A percentile compares a stretch with the other conserved stretches of the same genome.
These are phyloP conservation scores for Xylaria flabelliformis DNA, from an alignment of 495 filamentous ascomycete species.

Conservation along the genomic window DNA sequence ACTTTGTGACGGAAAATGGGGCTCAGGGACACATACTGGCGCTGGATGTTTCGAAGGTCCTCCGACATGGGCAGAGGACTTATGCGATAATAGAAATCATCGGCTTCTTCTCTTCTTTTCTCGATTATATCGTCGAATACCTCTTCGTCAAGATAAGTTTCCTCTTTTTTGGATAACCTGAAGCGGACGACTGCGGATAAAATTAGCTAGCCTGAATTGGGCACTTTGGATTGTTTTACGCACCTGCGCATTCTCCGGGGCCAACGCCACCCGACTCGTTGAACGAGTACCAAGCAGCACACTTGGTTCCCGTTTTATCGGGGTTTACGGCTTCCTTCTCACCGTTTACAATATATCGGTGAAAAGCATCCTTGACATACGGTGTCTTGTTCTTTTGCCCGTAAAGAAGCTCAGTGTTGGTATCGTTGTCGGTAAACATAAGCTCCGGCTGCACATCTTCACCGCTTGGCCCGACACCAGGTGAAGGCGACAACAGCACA, in stretches of 20 bases:
- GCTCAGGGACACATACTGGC: constrained; percentile 56
- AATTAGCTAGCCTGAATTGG: constrained; percentile 25
- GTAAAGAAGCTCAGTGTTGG: constrained; percentile 80
- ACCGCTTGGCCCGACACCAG: constrained; percentile 75
- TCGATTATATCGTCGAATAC: constrained; percentile 91
- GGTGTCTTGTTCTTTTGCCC: constrained; percentile 74
- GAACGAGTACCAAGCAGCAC: constrained; percentile 90
- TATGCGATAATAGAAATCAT: constrained; percentile 94
- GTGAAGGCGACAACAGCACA: constrained; percentile 86
- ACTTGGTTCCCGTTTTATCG: constrained; percentile 80
- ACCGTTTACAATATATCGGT: constrained; percentile 81
- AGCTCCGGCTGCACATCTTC: constrained; percentile 83
- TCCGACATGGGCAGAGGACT: constrained; percentile 94
- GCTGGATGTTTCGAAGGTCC: constrained; percentile 91
- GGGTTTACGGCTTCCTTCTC: constrained; percentile 86
- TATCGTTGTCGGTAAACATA: constrained; percentile 95
- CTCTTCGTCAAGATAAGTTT: constrained; percentile 87
- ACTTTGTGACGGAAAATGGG: neutral
- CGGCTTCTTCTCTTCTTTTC: constrained; percentile 80
- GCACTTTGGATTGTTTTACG: constrained; percentile 10
- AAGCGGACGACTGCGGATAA: constrained; percentile 79
- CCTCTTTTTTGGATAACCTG: constrained; percentile 74
- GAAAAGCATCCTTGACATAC: constrained; percentile 96
- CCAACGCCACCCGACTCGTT: constrained; percentile 84
- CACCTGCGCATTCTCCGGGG: constrained; percentile 84